Conservation (phyloP, 768 basidiomycete species). For the Pisolithus orientalis region DNA sequence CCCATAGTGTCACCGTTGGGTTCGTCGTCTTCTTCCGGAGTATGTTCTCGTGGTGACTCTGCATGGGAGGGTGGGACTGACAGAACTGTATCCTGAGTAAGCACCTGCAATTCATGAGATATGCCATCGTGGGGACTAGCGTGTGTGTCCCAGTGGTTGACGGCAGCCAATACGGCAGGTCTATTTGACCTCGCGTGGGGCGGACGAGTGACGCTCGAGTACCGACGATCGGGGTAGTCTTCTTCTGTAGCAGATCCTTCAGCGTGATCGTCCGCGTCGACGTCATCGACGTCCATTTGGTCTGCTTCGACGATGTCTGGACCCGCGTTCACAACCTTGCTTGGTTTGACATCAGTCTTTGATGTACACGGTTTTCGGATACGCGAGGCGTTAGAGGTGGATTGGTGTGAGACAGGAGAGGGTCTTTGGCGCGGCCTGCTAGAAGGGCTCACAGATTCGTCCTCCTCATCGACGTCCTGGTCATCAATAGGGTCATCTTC, state of each 20-base stretch:
- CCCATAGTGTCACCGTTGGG: slow-evolving; percentile 13
- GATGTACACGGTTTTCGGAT: background rate
- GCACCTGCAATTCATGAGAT: background rate
- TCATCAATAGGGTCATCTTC: slow-evolving; percentile 15
- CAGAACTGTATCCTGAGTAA: slow-evolving; percentile 8
- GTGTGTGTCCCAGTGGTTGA: background rate
- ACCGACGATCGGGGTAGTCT: slow-evolving; percentile 19
- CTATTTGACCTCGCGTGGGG: slow-evolving; percentile 34
- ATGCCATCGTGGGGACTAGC: background rate
- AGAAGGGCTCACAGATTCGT: slow-evolving; percentile 6
- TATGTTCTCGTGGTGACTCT: slow-evolving; percentile 1
- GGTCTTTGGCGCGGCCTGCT: background rate
- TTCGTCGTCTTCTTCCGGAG: slow-evolving; percentile 26
- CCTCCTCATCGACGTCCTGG: slow-evolving; percentile 6
- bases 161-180: background rate
- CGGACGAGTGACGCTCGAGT: slow-evolving; percentile 20
- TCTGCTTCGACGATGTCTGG: slow-evolving; percentile 16
- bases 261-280: slow-evolving; percentile 15
- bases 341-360: slow-evolving; percentile 5
- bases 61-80: background rate
- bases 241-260: slow-evolving; percentile 8
- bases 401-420: background rate
- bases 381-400: background rate
- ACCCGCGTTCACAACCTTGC: slow-evolving; percentile 5
- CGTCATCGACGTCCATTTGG: slow-evolving; percentile 27